phyloP scores from a whole-genome alignment of 192 early-diverging fungal genomes.

The Entomortierella parvispora region DNA sequence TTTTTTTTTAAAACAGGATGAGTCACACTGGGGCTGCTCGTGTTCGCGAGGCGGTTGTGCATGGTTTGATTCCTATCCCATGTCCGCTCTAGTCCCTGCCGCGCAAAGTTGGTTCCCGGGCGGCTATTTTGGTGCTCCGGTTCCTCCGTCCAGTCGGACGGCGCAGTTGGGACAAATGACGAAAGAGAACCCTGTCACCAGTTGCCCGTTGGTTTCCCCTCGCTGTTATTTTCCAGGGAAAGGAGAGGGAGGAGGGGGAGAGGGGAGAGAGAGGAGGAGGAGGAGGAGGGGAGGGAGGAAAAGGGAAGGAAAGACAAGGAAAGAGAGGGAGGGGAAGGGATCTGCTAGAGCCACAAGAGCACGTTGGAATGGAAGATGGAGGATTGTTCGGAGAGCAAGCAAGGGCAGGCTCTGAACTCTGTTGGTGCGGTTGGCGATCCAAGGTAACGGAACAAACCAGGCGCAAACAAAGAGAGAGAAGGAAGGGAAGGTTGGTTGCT shows the following conservation, averaged over 20 bases:
- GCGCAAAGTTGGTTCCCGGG: too few relatives aligned
- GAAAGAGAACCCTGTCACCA: background rate
- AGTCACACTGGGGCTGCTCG: too few relatives aligned
- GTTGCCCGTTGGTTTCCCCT: too few relatives aligned
- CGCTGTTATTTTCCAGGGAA: constrained; percentile 20
- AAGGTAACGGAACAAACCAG: background rate
- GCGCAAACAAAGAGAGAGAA: background rate
- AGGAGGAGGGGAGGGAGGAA: background rate
- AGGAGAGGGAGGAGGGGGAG: background rate
- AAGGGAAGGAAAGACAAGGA: background rate
- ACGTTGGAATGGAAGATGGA: background rate
- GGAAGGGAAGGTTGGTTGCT: background rate
- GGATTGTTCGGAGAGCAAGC: constrained; percentile 3
- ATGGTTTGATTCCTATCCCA: too few relatives aligned
- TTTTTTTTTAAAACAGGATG: too few relatives aligned
- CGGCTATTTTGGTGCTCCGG: too few relatives aligned
- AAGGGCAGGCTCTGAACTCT: background rate
- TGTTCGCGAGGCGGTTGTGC: too few relatives aligned
- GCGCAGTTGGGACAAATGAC: too few relatives aligned
- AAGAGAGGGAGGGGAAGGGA: too few relatives aligned
- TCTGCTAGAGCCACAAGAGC: too few relatives aligned
- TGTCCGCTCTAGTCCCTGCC: too few relatives aligned
- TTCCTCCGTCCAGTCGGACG: too few relatives aligned
- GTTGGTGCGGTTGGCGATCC: background rate
- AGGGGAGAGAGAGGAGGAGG: background rate